Evolutionary conservation across 371 early-diverging fungal genomes (phyloP).

Genomic region (Parasitella parasitica): DNA sequence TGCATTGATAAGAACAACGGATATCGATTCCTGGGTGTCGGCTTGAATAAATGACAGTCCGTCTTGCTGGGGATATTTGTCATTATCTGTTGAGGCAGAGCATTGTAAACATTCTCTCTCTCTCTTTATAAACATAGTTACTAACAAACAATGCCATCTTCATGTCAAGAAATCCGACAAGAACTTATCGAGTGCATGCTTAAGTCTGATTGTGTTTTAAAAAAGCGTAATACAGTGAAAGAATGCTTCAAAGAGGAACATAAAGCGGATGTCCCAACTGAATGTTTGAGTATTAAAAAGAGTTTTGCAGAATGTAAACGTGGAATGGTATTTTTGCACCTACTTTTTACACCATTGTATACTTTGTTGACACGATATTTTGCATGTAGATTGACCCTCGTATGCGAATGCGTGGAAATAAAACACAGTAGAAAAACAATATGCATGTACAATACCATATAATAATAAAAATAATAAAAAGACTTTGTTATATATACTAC

Average conservation of each 20-base stretch:
- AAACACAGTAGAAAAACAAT: constrained; percentile 32
- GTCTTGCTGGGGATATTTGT: too few relatives aligned
- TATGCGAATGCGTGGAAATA: constrained; percentile 52
- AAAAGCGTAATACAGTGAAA: constrained; percentile 60
- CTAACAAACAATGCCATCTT: constrained; percentile 54
- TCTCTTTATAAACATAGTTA: too few relatives aligned
- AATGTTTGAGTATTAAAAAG: constrained; percentile 64
- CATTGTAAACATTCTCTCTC: too few relatives aligned
- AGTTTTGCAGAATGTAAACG: constrained; percentile 73
- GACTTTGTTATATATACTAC: too few relatives aligned
- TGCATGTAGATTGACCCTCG: constrained; percentile 57
- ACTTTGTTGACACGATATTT: too few relatives aligned
- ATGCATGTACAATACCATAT: not conserved
- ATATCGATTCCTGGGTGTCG: too few relatives aligned
- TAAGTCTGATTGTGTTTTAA: constrained; percentile 72
- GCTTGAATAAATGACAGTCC: too few relatives aligned
- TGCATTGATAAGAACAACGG: too few relatives aligned
- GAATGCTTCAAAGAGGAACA: constrained; percentile 69
- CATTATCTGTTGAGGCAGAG: too few relatives aligned
- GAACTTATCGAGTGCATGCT: constrained; percentile 72
- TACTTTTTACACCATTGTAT: too few relatives aligned
- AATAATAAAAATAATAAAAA: constrained; percentile 3
- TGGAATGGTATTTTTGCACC: constrained; percentile 57
- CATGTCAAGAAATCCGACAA: constrained; percentile 70
- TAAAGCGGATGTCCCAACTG: constrained; percentile 57